These are phyloP conservation scores for Flaveria linearis DNA, from an alignment of 129 eudicot species.

Conservation along the genomic window DNA sequence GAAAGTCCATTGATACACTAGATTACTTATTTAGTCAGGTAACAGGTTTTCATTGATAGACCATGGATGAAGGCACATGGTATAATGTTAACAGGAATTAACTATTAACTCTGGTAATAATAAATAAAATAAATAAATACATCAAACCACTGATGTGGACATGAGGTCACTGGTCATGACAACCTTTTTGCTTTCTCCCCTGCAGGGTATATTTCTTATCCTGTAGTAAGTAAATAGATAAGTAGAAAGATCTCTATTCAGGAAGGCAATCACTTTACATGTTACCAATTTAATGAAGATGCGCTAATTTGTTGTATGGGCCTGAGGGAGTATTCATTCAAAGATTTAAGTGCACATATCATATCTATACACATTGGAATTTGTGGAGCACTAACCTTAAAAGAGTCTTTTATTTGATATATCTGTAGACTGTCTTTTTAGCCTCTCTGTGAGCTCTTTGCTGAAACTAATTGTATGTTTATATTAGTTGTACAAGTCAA, in stretches of 20 bases:
- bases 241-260: not conserved
- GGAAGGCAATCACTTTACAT: not conserved
- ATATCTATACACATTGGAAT: not conserved
- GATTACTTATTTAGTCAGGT: conserved; percentile 11
- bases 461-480: not conserved
- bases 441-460: conserved; percentile 4
- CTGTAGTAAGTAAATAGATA: not conserved
- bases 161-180: not conserved
- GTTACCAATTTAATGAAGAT: conserved; percentile 2
- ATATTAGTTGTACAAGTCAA: not conserved
- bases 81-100: conserved; percentile 16
- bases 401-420: conserved; percentile 2
- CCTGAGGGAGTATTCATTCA: not conserved
- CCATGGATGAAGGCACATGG: conserved; percentile 2
- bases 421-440: not conserved
- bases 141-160: not conserved
- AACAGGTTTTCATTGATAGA: conserved; percentile 12
- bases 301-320: conserved; percentile 2
- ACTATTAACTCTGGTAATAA: not conserved
- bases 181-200: not conserved
- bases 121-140: not conserved
- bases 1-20: not conserved
- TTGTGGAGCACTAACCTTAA: not conserved
- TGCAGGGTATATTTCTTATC: not conserved
- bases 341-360: conserved; percentile 1